These are phyloP conservation scores for Boletus rubropictus DNA, from an alignment of 768 basidiomycete species.

Conservation along the genomic window DNA sequence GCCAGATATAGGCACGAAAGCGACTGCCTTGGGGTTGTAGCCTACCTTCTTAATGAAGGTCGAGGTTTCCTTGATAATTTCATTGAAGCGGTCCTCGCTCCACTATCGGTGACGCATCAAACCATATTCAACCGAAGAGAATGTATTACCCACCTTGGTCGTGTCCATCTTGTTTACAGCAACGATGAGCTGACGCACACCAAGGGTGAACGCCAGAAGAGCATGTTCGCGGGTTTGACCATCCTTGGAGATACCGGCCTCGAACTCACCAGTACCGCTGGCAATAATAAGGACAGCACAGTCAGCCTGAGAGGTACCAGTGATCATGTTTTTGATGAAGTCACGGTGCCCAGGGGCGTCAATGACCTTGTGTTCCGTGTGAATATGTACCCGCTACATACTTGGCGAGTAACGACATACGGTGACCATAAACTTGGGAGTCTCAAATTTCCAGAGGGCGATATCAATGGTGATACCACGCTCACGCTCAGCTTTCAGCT, in stretches of 20 bases:
- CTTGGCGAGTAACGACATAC: constrained; percentile 40
- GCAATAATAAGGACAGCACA: constrained; percentile 99
- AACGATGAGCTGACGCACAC: constrained; percentile 99
- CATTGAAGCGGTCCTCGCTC: constrained; percentile 99
- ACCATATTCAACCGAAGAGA: not conserved
- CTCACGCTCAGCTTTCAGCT: constrained; percentile 99
- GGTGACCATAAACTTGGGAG: constrained; percentile 91
- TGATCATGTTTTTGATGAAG: constrained; percentile 99
- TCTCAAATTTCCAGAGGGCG: constrained; percentile 99
- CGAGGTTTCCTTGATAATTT: constrained; percentile 97
- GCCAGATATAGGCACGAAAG: constrained; percentile 99
- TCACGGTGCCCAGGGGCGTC: constrained; percentile 99
- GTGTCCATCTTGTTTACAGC: constrained; percentile 99
- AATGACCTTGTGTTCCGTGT: constrained; percentile 65
- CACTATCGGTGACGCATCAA: constrained; percentile 50
- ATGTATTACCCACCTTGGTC: constrained; percentile 61
- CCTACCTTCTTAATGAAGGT: constrained; percentile 99
- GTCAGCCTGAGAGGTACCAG: constrained; percentile 99
- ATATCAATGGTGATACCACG: constrained; percentile 99
- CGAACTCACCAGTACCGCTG: constrained; percentile 99
- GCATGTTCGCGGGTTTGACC: constrained; percentile 99
- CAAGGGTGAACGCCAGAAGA: constrained; percentile 98
- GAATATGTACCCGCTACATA: not conserved
- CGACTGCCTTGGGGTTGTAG: constrained; percentile 97
- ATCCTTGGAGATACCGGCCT: constrained; percentile 99